Conservation (phyloP, 495 filamentous ascomycete species). For the Penicillium pancosmium region DNA sequence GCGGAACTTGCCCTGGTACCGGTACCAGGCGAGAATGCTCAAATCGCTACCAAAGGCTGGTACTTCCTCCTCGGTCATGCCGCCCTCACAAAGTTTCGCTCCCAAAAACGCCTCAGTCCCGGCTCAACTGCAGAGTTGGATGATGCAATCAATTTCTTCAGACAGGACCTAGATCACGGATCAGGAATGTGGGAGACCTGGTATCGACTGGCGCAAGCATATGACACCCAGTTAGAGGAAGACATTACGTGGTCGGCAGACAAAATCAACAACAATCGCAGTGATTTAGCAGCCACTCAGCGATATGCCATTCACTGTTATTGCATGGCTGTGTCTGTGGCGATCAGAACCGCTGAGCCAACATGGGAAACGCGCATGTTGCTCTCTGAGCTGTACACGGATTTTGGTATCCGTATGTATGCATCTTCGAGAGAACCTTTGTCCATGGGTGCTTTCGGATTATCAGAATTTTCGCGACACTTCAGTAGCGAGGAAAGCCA, state of each 20-base stretch:
- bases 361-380: constrained; percentile 64
- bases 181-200: constrained; percentile 92
- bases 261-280: constrained; percentile 84
- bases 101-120: constrained; percentile 75
- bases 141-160: constrained; percentile 77
- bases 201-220: constrained; percentile 91
- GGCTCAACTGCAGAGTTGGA: constrained; percentile 84
- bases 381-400: constrained; percentile 80
- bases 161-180: constrained; percentile 83
- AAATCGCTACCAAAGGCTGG: constrained; percentile 82
- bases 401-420: constrained; percentile 90
- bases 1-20: constrained; percentile 59
- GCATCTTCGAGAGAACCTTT: constrained; percentile 89
- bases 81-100: constrained; percentile 82
- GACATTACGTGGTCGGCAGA: constrained; percentile 93
- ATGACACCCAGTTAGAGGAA: constrained; percentile 90
- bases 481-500: constrained; percentile 67
- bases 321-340: constrained; percentile 80
- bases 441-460: constrained; percentile 80
- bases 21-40: constrained; percentile 52
- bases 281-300: constrained; percentile 74
- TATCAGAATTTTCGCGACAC: constrained; percentile 74
- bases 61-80: constrained; percentile 91
- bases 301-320: constrained; percentile 90
- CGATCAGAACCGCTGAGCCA: constrained; percentile 62